Base-by-base conservation (phyloP, 2,329 filamentous ascomycete genomes). In the Alternaria tenuissima region DNA sequence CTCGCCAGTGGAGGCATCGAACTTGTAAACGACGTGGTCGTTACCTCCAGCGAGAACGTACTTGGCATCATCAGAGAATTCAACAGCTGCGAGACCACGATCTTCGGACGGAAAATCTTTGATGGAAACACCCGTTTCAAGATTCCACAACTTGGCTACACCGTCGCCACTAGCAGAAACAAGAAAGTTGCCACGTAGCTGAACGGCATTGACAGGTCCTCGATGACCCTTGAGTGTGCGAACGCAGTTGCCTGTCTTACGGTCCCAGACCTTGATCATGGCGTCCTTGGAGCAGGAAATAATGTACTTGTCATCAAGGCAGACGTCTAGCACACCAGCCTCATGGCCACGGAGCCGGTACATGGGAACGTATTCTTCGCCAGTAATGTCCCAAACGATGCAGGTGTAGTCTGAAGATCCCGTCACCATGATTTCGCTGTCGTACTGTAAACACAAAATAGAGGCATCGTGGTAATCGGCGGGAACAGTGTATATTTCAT, bases 271-370 rank as follows among this genome's bases (percentile, higher is more conserved):
- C 74, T 94, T 96, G 75, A 99, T 96, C 64, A 87, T 94, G 41
- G 90, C 89, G 79, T 99, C 95, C 80, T 99, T 99, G 76, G 93
- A 97, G 83, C 95, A 99, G 5, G 94, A 97, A 52, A 98, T 91
- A 71, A 99, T 97, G 79, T 96, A 91, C 70, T 90, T 89, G 65
- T 93, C 88, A 76, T 99, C 93, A 66, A 99, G 94, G 66, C 93
- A 94, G 9, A 99, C 89, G 76, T 99, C 95, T 14, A 99, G 86
- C 39, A 99, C 94, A 52, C 95, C 94, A 4, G 93, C 93, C 6
- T 87, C 88, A 81, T 99, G 95, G 64, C 90, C 88, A 34, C 83
- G 81, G 14, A 99, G 88, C 32, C 92, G 90, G 51, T 87, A 89
- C 61, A 97, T 88, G 0, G 95, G 94, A 7, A 71, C 60, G 48